Base-by-base conservation (phyloP, 768 basidiomycete genomes). In the Galerina sulciceps region DNA sequence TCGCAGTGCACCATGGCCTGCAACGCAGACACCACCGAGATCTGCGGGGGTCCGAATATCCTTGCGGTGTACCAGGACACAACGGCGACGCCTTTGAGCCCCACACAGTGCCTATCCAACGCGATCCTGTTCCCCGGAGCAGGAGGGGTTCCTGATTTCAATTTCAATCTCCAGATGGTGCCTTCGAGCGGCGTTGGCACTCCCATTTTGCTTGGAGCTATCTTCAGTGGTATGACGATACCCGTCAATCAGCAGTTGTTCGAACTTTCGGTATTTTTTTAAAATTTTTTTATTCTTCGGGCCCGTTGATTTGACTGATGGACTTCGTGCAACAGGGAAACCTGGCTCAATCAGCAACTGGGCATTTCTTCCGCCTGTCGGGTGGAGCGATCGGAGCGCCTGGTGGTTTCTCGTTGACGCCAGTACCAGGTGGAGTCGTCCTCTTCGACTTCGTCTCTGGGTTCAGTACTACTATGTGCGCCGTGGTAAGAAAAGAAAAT, bases 1-100 rank as follows among this genome's bases (percentile, higher is more conserved):
- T 70, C 83, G 2, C 81, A 88, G 31, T 90, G 89, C 64, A 80
- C 79, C 62, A 79, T 79, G 72, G 63, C 79, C 15, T 90, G 89
- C 67, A 75, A 76, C 1, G 89, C 88, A 15, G 75, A 87, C 63
- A 38, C 80, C 13, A 57, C 67, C 2, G 84, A 90, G 66, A 63
- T 67, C 3, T 89, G 88, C 62, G 89, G 88, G 34, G 83, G 82
- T 1, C 81, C 80, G 1, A 68, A 75, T 67, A 80, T 77, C n/a
- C 74, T 89, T 10, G 85, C 84, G 60, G 69, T 90, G 4, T 90
- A 60, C 36, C 48, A 55, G 31, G 59, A 60, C 22, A 55, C 59
- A 8, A 38, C 49, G 2, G 59, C 59, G 15, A 34, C 59, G 4
- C 59, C 54, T 23, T 41, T 52, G 8, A 34, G 43, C 17, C 38